Conservation (phyloP, 2,329 filamentous ascomycete genomes). For the Ophiosphaerella korrae region DNA sequence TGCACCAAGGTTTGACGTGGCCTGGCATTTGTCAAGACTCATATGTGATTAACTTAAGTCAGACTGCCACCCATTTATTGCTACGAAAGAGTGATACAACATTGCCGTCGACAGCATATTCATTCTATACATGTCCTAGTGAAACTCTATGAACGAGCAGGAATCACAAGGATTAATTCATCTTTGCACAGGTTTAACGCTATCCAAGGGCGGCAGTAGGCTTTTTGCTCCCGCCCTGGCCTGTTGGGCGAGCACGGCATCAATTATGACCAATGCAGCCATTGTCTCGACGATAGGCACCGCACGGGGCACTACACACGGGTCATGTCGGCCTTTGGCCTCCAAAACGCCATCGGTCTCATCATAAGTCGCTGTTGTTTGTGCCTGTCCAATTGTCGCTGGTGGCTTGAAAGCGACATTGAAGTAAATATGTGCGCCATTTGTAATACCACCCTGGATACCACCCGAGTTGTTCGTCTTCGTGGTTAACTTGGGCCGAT, state of each 20-base stretch:
- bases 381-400: conserved; percentile 88
- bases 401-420: conserved; percentile 92
- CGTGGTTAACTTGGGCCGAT: conserved; percentile 71
- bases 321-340: conserved; percentile 93
- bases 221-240: conserved; percentile 53
- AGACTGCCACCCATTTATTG: too few species aligned
- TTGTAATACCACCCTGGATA: conserved; percentile 93
- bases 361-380: conserved; percentile 81
- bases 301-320: conserved; percentile 86
- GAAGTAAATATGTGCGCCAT: conserved; percentile 94
- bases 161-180: neutral
- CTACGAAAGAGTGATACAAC: too few species aligned
- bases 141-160: neutral
- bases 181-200: conserved; percentile 40
- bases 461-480: conserved; percentile 95
- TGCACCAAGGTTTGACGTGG: too few species aligned
- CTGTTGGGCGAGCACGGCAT: conserved; percentile 84
- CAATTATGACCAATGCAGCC: conserved; percentile 85
- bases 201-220: conserved; percentile 46
- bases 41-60: too few species aligned
- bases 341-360: conserved; percentile 76
- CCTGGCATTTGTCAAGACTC: too few species aligned
- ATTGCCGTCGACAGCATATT: too few species aligned
- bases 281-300: conserved; percentile 91
- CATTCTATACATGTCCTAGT: neutral